Evolutionary conservation across 805 yeast genomes (phyloP).

Genomic region (Saturnispora sekii): DNA sequence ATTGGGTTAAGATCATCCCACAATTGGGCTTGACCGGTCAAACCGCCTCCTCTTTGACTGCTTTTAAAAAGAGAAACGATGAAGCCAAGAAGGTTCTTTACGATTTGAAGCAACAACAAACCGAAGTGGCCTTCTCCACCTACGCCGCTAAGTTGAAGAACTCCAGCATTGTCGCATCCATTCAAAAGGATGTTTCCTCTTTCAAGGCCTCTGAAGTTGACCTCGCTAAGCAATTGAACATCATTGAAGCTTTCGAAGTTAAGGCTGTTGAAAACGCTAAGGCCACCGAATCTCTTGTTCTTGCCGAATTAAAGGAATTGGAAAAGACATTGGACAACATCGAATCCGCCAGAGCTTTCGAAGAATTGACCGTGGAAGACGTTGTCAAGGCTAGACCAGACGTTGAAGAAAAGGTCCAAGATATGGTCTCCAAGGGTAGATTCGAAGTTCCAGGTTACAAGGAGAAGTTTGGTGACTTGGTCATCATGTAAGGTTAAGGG

Average conservation of each 20-base stretch:
- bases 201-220: conserved; percentile 84
- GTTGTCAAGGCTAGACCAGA: conserved; percentile 95
- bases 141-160: conserved; percentile 80
- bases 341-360: conserved; percentile 95
- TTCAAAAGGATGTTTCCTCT: conserved; percentile 62
- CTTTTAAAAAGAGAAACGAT: conserved; percentile 97
- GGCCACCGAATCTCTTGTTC: conserved; percentile 82
- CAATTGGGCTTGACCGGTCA: conserved; percentile 87
- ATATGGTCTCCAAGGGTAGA: conserved; percentile 93
- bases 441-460: conserved; percentile 98
- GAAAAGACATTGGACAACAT: conserved; percentile 86
- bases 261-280: conserved; percentile 94
- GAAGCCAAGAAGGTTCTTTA: conserved; percentile 83
- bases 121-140: conserved; percentile 69
- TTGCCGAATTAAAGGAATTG: conserved; percentile 76
- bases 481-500: conserved; percentile 57
- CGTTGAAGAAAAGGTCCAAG: conserved; percentile 88
- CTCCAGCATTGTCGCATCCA: conserved; percentile 65
- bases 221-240: conserved; percentile 79
- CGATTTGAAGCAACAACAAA: conserved; percentile 62
- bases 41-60: conserved; percentile 73
- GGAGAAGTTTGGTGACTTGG: conserved; percentile 96
- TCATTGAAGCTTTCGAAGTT: conserved; percentile 87
- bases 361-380: conserved; percentile 92
- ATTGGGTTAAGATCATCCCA: conserved; percentile 88